Conservation (phyloP, 106 monocot genomes). For the Acorus calamus region DNA sequence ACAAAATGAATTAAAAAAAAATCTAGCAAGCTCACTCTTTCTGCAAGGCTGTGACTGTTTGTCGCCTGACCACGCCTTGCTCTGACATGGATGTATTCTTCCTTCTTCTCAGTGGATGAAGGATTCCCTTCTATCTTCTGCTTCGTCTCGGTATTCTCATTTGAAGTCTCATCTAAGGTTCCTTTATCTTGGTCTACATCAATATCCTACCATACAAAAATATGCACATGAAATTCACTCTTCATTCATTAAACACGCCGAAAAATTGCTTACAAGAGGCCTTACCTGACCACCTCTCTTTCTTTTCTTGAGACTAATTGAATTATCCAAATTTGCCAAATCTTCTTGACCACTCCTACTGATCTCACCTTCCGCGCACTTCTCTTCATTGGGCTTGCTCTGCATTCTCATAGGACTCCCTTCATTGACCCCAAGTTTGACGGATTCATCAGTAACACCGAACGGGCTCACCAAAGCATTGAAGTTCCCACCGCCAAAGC, state of each 20-base stretch:
- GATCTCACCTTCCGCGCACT: constrained; percentile 4
- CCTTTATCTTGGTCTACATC: constrained; percentile 22
- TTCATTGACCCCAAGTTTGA: constrained; percentile 12
- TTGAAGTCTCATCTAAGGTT: constrained; percentile 9
- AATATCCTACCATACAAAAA: constrained; percentile 5
- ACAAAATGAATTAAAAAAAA: too few relatives aligned
- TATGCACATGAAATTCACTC: background rate
- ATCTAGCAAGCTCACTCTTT: constrained; percentile 14
- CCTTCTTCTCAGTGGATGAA: constrained; percentile 10
- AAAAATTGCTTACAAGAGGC: background rate
- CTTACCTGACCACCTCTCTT: constrained; percentile 42
- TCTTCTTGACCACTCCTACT: constrained; percentile 25
- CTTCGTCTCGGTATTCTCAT: constrained; percentile 12
- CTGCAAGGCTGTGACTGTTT: constrained; percentile 47
- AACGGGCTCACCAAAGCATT: constrained; percentile 19
- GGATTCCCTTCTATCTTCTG: constrained; percentile 16
- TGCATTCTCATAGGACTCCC: constrained; percentile 14
- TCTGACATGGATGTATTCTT: constrained; percentile 39
- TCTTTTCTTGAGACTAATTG: constrained; percentile 31
- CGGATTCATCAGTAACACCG: background rate
- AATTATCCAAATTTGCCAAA: constrained; percentile 5
- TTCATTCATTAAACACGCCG: background rate
- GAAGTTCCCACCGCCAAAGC: constrained; percentile 24
- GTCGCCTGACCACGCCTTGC: constrained; percentile 50
- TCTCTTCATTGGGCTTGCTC: background rate